Evolutionary conservation across 306 rosid genomes (phyloP), one percentile per base, ranked within the genome.

Genomic region (Urtica urens): DNA sequence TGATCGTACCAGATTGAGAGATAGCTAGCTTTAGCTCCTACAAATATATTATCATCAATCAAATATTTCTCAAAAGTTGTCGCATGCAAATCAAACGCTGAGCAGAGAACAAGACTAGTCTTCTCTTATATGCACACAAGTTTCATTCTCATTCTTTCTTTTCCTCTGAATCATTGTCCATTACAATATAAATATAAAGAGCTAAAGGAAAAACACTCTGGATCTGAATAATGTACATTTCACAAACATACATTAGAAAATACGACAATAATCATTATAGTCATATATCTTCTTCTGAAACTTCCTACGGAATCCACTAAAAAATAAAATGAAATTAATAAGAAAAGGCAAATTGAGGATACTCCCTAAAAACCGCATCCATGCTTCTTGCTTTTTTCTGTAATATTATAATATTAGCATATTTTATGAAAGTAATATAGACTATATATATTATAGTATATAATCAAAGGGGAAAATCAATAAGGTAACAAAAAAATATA

Each of bases 281-380:
- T 39, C 46, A 31, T n/a, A n/a, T n/a, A n/a, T 21, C 65, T 28
- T 39, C 59, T 24, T 67, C 55, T 49, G 31, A 62, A 58, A 31
- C 55, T 71, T 64, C 68, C 28, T 23, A 44, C 51, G 61, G 62
- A 59, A 54, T 49, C 55, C 53, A 55, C 53, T 40, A 50, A 56
- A 46, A 22, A 7, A 28, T 15, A 43, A 25, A 13, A 39, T 26
- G 3, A 11, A 4, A 22, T 29, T 4, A 13, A 8, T n/a, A 55
- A 17, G 26, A 24, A 53, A 58, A 37, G 51, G 57, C 46, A 68
- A 58, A 63, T 31, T 56, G 51, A 70, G 82, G 82, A 76, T 60
- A 71, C 82, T 71, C 82, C 72, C 75, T 59, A 76, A 76, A 75
- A 76, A 65, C 69, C 67, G 82, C 75, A 76, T 76, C 82, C 82